Evolutionary conservation across 768 basidiomycete species (phyloP), one percentile per base, ranked within the genome.

Genomic region (Mycena filopes): DNA sequence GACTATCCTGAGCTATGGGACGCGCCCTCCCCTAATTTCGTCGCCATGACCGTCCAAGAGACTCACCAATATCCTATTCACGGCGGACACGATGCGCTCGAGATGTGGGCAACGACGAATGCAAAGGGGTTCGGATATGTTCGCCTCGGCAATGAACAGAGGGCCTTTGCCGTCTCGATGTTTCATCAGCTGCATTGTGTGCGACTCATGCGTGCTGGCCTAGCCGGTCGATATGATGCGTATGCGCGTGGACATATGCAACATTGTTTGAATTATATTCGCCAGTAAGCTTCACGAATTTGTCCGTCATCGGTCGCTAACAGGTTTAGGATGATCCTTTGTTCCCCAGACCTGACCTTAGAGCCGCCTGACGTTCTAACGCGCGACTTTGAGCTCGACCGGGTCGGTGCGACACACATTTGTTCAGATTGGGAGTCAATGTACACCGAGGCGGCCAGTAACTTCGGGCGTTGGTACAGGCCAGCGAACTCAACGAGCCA

Each of bases 131-230:
- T 75, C 48, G 74, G 76, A 38, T 74, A 78, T 40, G 66, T 76
- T 23, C 75, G 78, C 3, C 71, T 76, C 4, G 78, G 78, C 0
- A 59, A 70, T 3, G 69, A 76, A 41, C 41, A 73, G 29, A 75
- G 78, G 31, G 66, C 70, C 1, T 77, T 77, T 62, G 72, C 73
- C 2, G 61, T 79, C 7, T 45, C 75, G 9, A 76, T 78, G 71
- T 77, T 77, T 64, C 78, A 80, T 66, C 67, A 78, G 58, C 54
- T 79, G 16, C 79, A 79, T 55, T 79, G 79, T 60, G 56, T 78
- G 2, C 74, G 75, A 16, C 64, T 67, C 9, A 63, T 77, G 15
- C 68, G 66, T 6, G 61, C 50, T 18, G 65, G 45, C 18, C 58
- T 72, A 15, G 63, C 41, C 23, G 64, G 69, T 12, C 53, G 48